Evolutionary conservation across 2,329 filamentous ascomycete species (phyloP).

Genomic region (Fusarium sublunatum): DNA sequence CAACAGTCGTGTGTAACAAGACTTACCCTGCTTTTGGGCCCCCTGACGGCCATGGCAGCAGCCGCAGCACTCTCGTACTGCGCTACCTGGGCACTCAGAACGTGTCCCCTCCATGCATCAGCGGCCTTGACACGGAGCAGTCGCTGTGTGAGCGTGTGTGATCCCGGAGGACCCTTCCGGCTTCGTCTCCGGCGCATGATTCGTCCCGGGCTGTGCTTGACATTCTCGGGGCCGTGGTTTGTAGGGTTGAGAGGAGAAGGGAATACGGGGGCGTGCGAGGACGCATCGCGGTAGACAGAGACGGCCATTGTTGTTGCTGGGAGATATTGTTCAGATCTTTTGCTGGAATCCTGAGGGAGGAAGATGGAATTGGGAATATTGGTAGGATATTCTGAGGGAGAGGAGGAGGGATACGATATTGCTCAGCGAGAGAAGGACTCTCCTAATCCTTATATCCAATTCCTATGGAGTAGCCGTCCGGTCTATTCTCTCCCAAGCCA

Average conservation of each 20-base stretch:
- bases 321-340: slow-evolving; percentile 12
- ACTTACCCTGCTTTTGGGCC: slow-evolving; percentile 36
- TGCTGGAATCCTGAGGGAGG: background rate
- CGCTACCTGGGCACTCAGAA: slow-evolving; percentile 45
- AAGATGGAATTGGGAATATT: slow-evolving; percentile 24
- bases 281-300: slow-evolving; percentile 30
- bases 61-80: slow-evolving; percentile 38
- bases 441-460: slow-evolving; percentile 42
- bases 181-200: slow-evolving; percentile 37
- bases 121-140: slow-evolving; percentile 58
- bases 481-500: slow-evolving; percentile 26
- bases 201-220: slow-evolving; percentile 27
- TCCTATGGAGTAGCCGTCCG: slow-evolving; percentile 26
- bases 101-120: slow-evolving; percentile 54
- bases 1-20: too few species aligned
- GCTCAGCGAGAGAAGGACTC: slow-evolving; percentile 29
- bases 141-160: slow-evolving; percentile 55
- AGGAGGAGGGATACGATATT: slow-evolving; percentile 9
- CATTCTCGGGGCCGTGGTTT: slow-evolving; percentile 25
- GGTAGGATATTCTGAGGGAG: slow-evolving; percentile 22
- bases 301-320: slow-evolving; percentile 29
- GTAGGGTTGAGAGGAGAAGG: slow-evolving; percentile 48
- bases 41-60: slow-evolving; percentile 13
- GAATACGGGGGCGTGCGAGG: slow-evolving; percentile 40
- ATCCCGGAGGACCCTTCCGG: slow-evolving; percentile 33